Evolutionary conservation across 352 stramenopile species (phyloP).

Genomic region (Phytophthora ramorum): DNA sequence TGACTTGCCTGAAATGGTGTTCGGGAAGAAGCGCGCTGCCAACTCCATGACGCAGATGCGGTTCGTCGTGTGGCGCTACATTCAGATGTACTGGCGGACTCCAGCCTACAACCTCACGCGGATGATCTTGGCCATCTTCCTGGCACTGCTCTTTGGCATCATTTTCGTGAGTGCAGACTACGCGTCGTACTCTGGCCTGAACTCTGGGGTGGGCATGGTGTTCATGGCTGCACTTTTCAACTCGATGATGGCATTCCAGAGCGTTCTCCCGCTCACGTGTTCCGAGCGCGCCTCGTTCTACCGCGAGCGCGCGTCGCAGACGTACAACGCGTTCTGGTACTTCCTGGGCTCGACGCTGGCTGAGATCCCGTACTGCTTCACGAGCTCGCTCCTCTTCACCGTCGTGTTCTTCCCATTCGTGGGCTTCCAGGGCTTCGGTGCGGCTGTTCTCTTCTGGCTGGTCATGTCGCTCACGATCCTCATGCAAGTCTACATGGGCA

Average conservation of each 20-base stretch:
- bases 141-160: conserved; percentile 72
- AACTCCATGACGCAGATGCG: conserved; percentile 25
- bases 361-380: conserved; percentile 63
- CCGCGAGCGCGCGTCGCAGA: conserved; percentile 88
- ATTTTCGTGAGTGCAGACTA: conserved; percentile 51
- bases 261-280: conserved; percentile 70
- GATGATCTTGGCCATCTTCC: conserved; percentile 57
- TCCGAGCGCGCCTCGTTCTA: conserved; percentile 72
- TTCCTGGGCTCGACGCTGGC: conserved; percentile 75
- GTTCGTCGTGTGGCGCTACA: conserved; percentile 23
- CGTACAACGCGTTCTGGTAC: conserved; percentile 90
- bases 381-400: conserved; percentile 8
- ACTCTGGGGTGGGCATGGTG: conserved; percentile 63
- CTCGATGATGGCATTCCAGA: conserved; percentile 60
- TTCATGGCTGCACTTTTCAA: conserved; percentile 74
- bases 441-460: conserved; percentile 34
- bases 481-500: conserved; percentile 69
- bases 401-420: conserved; percentile 15
- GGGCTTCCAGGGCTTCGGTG: conserved; percentile 7
- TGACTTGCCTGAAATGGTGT: conserved; percentile 31
- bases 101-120: conserved; percentile 79
- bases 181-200: conserved; percentile 32
- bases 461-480: conserved; percentile 30
- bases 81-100: conserved; percentile 46
- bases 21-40: conserved; percentile 32